phyloP scores from a whole-genome alignment of 1,139 yeast species.

The Taphrina wiesneri region DNA sequence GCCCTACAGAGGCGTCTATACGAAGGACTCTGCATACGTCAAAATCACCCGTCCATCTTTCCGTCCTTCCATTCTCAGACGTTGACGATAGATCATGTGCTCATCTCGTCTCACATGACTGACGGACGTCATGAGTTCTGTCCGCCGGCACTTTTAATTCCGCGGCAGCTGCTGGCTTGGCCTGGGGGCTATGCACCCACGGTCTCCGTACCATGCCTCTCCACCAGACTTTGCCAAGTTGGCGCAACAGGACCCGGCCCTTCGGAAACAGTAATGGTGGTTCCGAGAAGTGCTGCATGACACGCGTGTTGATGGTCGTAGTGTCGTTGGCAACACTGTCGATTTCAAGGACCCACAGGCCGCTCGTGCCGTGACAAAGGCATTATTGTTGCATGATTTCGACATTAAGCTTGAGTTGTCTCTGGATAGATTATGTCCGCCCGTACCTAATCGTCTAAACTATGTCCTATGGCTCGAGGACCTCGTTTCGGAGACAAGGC shows the following conservation, averaged over 20 bases:
- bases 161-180: neutral
- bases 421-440: conserved; percentile 40
- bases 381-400: conserved; percentile 38
- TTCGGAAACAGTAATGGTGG: conserved; percentile 16
- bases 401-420: conserved; percentile 36
- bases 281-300: neutral
- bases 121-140: neutral
- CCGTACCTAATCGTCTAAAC: conserved; percentile 40
- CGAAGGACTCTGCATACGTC: neutral
- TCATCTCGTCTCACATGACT: neutral
- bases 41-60: neutral
- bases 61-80: neutral
- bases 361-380: conserved; percentile 38
- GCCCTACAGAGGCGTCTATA: neutral
- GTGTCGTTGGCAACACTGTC: conserved; percentile 23
- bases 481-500: conserved; percentile 36
- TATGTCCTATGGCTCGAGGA: conserved; percentile 41
- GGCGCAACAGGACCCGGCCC: conserved; percentile 19
- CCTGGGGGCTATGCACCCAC: conserved; percentile 14
- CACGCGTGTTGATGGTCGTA: neutral
- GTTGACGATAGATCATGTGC: neutral
- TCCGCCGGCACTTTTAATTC: neutral
- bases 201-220: conserved; percentile 1
- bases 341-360: conserved; percentile 39
- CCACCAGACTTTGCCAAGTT: conserved; percentile 30